Conservation (phyloP, 2,329 filamentous ascomycete species). For the Scopulariopsis brevicaulis region DNA sequence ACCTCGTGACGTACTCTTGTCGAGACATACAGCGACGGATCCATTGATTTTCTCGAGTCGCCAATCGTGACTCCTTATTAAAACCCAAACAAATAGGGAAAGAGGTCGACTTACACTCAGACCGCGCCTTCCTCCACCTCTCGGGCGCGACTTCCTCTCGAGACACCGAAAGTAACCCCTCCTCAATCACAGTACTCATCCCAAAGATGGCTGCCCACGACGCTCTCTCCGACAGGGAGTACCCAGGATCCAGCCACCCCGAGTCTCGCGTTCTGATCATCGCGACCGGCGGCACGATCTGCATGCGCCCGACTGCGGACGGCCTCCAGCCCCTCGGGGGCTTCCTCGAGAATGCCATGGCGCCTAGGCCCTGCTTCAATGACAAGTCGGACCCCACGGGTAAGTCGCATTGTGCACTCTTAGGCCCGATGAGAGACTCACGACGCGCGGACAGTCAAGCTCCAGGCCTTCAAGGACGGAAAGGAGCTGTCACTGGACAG, state of each 20-base stretch:
- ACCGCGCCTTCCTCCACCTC: neutral
- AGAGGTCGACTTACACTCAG: neutral
- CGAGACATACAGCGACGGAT: neutral
- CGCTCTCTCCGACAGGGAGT: slow-evolving; percentile 3
- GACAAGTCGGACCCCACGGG: slow-evolving; percentile 34
- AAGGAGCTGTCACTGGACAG: slow-evolving; percentile 45
- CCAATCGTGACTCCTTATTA: neutral
- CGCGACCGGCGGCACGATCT: slow-evolving; percentile 84
- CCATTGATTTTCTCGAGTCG: neutral
- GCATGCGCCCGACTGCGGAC: slow-evolving; percentile 73
- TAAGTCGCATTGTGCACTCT: slow-evolving; percentile 4
- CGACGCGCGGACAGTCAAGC: slow-evolving; percentile 22
- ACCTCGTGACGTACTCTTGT: neutral
- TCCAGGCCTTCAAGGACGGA: slow-evolving; percentile 40
- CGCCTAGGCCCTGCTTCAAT: slow-evolving; percentile 75
- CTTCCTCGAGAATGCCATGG: slow-evolving; percentile 74
- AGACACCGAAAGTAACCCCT: too few relatives aligned
- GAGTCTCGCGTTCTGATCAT: slow-evolving; percentile 81
- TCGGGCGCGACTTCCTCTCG: neutral
- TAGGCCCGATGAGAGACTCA: neutral
- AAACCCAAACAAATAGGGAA: neutral
- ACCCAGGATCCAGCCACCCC: slow-evolving; percentile 21
- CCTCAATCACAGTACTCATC: neutral
- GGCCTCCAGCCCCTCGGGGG: slow-evolving; percentile 71
- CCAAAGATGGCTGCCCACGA: neutral